A percentile compares a stretch with the other conserved stretches of the same genome.
phyloP scores from a whole-genome alignment of 1,139 yeast species.

The Hansenula anomala region DNA sequence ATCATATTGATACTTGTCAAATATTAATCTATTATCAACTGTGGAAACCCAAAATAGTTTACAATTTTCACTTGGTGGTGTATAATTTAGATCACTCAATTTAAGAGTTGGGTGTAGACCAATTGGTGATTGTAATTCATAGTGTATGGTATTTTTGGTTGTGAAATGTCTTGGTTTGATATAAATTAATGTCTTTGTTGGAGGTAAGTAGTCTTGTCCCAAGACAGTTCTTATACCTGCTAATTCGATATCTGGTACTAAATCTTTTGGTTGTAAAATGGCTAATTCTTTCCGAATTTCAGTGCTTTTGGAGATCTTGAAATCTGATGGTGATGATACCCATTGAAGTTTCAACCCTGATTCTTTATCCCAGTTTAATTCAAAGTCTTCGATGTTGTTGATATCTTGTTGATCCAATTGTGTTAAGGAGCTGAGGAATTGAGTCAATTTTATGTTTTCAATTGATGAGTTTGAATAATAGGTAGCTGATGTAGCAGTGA shows the following conservation, averaged over 20 bases:
- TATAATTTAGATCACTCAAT: conserved; percentile 5
- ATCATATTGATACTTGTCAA: conserved; percentile 34
- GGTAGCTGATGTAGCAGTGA: conserved; percentile 19
- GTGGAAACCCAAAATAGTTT: conserved; percentile 25
- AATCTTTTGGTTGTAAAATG: conserved; percentile 12
- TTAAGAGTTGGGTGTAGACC: conserved; percentile 41
- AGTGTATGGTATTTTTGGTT: background rate
- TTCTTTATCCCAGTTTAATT: conserved; percentile 11
- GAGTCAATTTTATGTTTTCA: conserved; percentile 7
- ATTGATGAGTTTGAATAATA: conserved; percentile 10
- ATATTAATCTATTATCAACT: conserved; percentile 5
- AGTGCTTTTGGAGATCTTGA: conserved; percentile 6
- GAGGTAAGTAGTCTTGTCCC: conserved; percentile 14
- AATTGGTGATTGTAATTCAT: conserved; percentile 29
- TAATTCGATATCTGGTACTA: conserved; percentile 15
- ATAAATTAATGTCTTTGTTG: conserved; percentile 18
- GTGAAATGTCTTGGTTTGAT: conserved; percentile 18
- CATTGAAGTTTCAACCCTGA: conserved; percentile 10
- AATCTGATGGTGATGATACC: conserved; percentile 16
- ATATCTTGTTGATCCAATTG: conserved; percentile 11
- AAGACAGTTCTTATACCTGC: conserved; percentile 19
- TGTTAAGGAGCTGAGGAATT: conserved; percentile 8
- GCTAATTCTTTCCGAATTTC: conserved; percentile 19
- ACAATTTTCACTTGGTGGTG: conserved; percentile 21
- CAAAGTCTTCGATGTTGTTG: conserved; percentile 15